Evolutionary conservation across 2,329 filamentous ascomycete genomes (phyloP).

Genomic region (Monilinia polystroma): DNA sequence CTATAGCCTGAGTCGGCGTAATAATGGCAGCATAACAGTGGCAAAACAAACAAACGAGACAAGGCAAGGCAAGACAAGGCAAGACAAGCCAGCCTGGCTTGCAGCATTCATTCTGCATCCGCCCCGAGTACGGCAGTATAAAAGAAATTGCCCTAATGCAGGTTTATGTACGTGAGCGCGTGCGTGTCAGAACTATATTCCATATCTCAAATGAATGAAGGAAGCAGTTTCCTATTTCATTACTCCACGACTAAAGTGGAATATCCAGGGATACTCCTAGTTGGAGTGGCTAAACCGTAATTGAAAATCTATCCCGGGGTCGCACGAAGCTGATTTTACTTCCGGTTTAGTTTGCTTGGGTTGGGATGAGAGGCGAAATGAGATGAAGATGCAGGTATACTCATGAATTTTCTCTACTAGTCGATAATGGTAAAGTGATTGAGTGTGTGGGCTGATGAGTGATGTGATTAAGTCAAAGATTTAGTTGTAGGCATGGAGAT

Average conservation of each 20-base stretch:
- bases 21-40: neutral
- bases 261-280: neutral
- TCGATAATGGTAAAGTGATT: neutral
- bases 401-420: neutral
- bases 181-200: slow-evolving; percentile 21
- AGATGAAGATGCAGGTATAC: slow-evolving; percentile 5
- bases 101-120: slow-evolving; percentile 11
- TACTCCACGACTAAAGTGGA: neutral
- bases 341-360: neutral
- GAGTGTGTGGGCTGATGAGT: neutral
- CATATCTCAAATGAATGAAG: slow-evolving; percentile 2
- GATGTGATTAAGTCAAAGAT: neutral
- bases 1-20: slow-evolving; percentile 8
- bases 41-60: slow-evolving; percentile 1
- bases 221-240: slow-evolving; percentile 11
- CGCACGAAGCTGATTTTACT: slow-evolving; percentile 5
- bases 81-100: slow-evolving; percentile 11
- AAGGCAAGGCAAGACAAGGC: neutral
- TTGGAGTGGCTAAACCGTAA: slow-evolving; percentile 1
- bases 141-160: slow-evolving; percentile 17
- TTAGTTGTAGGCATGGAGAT: neutral
- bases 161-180: slow-evolving; percentile 11
- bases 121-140: slow-evolving; percentile 1
- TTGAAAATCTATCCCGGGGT: slow-evolving; percentile 7
- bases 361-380: neutral